Conservation (phyloP, 306 rosid species). For the Casuarina equisetifolia region DNA sequence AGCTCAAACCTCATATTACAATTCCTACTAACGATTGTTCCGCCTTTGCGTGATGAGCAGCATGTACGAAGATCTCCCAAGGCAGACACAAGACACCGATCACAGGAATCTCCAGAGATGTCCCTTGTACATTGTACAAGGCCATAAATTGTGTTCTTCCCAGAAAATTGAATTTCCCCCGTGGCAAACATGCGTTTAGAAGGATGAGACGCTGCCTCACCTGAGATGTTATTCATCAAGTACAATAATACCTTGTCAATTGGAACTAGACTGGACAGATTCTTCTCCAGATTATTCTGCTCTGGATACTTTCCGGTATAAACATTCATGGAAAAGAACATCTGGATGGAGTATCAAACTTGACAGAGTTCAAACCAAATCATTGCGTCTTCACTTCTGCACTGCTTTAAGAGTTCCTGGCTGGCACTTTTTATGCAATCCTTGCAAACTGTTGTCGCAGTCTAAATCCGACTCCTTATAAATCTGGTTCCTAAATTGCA, state of each 20-base stretch:
- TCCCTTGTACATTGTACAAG: slow-evolving; percentile 63
- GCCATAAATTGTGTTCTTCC: slow-evolving; percentile 46
- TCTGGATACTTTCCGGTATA: slow-evolving; percentile 45
- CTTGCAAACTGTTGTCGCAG: slow-evolving; percentile 25
- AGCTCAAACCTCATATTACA: slow-evolving; percentile 53
- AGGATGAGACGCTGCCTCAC: slow-evolving; percentile 31
- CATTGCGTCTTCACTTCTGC: slow-evolving; percentile 43
- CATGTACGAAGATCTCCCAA: slow-evolving; percentile 37
- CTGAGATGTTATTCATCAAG: slow-evolving; percentile 33
- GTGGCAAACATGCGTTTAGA: slow-evolving; percentile 46
- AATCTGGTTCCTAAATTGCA: too few species aligned
- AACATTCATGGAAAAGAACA: slow-evolving; percentile 21
- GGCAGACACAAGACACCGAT: slow-evolving; percentile 43
- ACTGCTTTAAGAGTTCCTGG: slow-evolving; percentile 34
- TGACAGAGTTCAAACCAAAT: slow-evolving; percentile 67
- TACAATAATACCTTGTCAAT: slow-evolving; percentile 23
- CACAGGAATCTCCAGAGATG: slow-evolving; percentile 25
- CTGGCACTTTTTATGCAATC: slow-evolving; percentile 50
- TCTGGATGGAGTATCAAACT: slow-evolving; percentile 49
- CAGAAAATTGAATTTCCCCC: slow-evolving; percentile 30
- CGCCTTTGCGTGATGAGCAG: slow-evolving; percentile 40
- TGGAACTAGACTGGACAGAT: slow-evolving; percentile 13
- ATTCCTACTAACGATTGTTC: slow-evolving; percentile 41
- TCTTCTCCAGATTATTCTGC: slow-evolving; percentile 25
- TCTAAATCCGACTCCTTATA: too few species aligned